These are phyloP conservation scores for Trichaptum fuscoviolaceum DNA, from an alignment of 768 basidiomycete species.

Conservation along the genomic window DNA sequence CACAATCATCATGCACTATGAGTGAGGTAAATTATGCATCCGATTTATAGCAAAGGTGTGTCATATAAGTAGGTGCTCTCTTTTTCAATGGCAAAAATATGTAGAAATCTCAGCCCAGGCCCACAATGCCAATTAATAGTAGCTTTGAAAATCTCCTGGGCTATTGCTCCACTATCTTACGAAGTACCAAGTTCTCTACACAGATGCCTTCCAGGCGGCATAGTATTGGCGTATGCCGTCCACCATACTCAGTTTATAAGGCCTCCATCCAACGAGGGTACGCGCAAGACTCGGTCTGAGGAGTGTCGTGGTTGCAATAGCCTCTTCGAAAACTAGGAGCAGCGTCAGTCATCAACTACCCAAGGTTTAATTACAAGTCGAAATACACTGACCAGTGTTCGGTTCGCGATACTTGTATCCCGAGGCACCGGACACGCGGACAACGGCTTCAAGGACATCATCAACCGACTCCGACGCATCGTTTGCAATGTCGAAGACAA, in stretches of 20 bases:
- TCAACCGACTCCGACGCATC: constrained; percentile 34
- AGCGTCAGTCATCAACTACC: neutral
- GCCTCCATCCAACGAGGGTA: constrained; percentile 38
- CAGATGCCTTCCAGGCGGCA: constrained; percentile 25
- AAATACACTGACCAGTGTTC: constrained; percentile 26
- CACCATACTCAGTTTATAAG: constrained; percentile 34
- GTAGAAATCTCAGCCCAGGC: no score
- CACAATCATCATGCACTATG: no score
- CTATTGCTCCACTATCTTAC: no score
- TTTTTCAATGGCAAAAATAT: no score
- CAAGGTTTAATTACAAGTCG: neutral
- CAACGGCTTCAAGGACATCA: constrained; percentile 34
- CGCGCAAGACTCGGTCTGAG: constrained; percentile 35
- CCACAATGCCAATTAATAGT: no score
- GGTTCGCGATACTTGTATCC: constrained; percentile 31
- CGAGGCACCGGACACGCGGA: constrained; percentile 31
- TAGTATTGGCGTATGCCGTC: constrained; percentile 42
- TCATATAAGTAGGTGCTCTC: no score
- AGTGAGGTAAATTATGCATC: no score
- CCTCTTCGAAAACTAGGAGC: constrained; percentile 31
- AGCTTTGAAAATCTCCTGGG: no score
- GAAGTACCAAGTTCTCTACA: neutral
- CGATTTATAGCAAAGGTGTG: no score
- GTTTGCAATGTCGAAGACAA: constrained; percentile 38
- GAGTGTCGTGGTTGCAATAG: constrained; percentile 26